Conservation (phyloP, 1,139 yeast genomes). For the Hyphopichia wangnamkhiaoensis region DNA sequence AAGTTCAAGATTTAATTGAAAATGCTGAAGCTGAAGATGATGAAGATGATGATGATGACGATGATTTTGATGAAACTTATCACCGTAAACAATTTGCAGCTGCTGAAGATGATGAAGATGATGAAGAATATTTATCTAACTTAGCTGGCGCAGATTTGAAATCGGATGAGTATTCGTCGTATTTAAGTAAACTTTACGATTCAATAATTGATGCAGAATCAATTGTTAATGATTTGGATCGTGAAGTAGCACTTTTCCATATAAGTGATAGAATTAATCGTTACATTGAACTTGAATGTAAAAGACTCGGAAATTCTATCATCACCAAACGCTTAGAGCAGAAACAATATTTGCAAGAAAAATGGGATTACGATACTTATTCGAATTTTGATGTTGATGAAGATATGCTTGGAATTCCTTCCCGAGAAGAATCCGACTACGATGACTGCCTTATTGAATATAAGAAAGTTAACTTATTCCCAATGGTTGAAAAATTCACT, state of each 20-base stretch:
- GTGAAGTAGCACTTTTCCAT: constrained; percentile 45
- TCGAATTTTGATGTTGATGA: constrained; percentile 55
- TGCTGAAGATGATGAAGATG: constrained; percentile 23
- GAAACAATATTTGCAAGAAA: constrained; percentile 30
- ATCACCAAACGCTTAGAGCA: constrained; percentile 35
- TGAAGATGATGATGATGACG: constrained; percentile 25
- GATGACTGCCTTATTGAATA: constrained; percentile 54
- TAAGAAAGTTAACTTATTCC: constrained; percentile 72
- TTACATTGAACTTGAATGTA: constrained; percentile 35
- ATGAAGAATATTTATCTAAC: constrained; percentile 18
- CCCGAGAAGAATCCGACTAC: constrained; percentile 36
- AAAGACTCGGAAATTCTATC: constrained; percentile 31
- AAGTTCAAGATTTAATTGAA: constrained; percentile 20
- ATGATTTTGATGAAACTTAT: constrained; percentile 20
- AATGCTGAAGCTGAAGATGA: constrained; percentile 29
- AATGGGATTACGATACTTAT: constrained; percentile 62
- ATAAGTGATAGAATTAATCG: constrained; percentile 35
- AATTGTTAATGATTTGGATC: constrained; percentile 33
- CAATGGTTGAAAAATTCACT: constrained; percentile 89
- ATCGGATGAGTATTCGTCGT: constrained; percentile 8
- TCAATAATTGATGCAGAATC: constrained; percentile 38
- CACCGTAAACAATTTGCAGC: constrained; percentile 12
- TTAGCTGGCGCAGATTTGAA: constrained; percentile 8
- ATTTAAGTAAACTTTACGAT: constrained; percentile 31
- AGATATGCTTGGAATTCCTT: constrained; percentile 17